Evolutionary conservation across 164 flowering plant species (phyloP).

Genomic region (Brasenia schreberi): DNA sequence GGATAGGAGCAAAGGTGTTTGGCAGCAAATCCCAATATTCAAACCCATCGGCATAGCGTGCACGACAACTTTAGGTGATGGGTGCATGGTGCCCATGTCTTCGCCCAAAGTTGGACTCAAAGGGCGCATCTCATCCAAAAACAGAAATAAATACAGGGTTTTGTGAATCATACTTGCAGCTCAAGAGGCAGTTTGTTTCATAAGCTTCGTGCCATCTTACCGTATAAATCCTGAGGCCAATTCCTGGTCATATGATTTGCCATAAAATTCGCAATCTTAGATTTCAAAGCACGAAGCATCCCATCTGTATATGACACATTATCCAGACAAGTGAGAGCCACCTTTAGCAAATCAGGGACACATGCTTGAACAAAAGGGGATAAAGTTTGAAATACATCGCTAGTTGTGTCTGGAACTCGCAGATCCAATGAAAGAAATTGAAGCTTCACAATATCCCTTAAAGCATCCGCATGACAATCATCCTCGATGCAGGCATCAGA

Average conservation of each 20-base stretch:
- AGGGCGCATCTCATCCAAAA: not conserved
- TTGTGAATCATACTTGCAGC: not conserved
- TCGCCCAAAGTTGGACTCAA: not conserved
- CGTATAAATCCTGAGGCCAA: conserved; percentile 88
- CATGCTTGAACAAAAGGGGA: conserved; percentile 87
- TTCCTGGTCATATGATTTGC: conserved; percentile 63
- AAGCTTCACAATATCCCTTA: conserved; percentile 67
- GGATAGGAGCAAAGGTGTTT: no score
- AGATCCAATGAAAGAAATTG: conserved; percentile 87
- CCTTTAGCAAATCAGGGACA: conserved; percentile 88
- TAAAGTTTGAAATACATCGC: conserved; percentile 39
- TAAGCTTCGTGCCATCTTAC: conserved; percentile 65
- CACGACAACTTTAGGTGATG: no score
- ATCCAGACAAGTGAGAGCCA: conserved; percentile 72
- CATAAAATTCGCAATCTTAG: conserved; percentile 78
- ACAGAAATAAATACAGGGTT: not conserved
- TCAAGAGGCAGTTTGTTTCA: conserved; percentile 14
- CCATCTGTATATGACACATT: conserved; percentile 76
- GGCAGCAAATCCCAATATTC: no score
- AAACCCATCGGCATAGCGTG: no score
- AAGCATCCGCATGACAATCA: conserved; percentile 64
- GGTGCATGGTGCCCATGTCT: no score
- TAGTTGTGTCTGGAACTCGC: conserved; percentile 37
- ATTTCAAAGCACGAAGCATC: conserved; percentile 75
- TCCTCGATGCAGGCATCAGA: no score